Base-by-base conservation (phyloP, 805 yeast genomes). In the Starmerella gropengiesseri region DNA sequence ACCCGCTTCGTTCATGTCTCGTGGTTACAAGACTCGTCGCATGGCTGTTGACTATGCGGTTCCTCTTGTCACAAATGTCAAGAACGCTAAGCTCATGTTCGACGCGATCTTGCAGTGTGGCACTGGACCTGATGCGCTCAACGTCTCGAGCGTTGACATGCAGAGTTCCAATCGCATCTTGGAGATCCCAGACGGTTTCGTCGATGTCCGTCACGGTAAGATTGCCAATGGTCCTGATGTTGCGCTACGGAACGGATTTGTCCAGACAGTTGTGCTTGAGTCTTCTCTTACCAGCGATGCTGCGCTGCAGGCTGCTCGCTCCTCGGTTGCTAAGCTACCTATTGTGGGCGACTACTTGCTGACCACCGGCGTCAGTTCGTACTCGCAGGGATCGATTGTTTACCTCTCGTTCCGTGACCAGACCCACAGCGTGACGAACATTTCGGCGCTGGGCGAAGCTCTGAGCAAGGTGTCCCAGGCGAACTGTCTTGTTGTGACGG, bases 1-100 rank as follows among this genome's bases (percentile, higher is more conserved):
- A 67, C 99, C 99, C 48, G 96, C 99, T 43, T 81, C 89, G 49
- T 91, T 91, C 68, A 85, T 91, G 73, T 84, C 95, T 22, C 86
- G 83, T 69, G 99, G 99, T 63, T 91, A 91, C 73, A 78, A 76
- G 65, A 84, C 97, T 35, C 93, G 99, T 74, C 91, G 99, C 72
- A 83, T 91, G 97, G 98, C 99, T 54, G 96, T 91, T 53, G 99
- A 91, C 67, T 93, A 83, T 63, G 87, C 96, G 40, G 86, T 91
- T 60, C 99, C 99, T 40, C 73, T 91, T 62, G 95, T 91, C 39
- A 91, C 99, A 52, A 91, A 91, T 60, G 97, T 91, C 54, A 91
- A 91, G 68, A 80, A 87, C 71, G 99, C 99, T 49, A 91, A 91
- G 67, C 70, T 91, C 53, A 71, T 91, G 65, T 78, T 91, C 53